Percentiles rank a stretch among this genome's conserved stretches.
These are phyloP conservation scores for Cryptococcus wingfieldii DNA, from an alignment of 1,284 basidiomycete species.

Conservation along the genomic window DNA sequence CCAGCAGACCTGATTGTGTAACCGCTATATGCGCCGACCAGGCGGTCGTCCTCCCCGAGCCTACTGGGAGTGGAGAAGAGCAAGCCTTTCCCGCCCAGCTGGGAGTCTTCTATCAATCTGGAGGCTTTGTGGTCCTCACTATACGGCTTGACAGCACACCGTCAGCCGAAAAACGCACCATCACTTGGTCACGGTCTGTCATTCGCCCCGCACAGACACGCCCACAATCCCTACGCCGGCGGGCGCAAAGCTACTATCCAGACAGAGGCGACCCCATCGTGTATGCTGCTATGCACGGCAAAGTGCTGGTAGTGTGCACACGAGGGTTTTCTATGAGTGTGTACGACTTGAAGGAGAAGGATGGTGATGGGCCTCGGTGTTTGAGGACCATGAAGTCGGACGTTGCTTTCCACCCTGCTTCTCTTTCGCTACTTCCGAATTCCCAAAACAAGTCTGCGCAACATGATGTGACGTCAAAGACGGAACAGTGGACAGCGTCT, in stretches of 20 bases:
- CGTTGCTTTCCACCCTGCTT: constrained; percentile 46
- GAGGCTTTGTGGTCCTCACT: constrained; percentile 42
- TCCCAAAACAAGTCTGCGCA: not conserved
- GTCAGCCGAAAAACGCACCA: not conserved
- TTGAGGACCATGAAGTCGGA: constrained; percentile 42
- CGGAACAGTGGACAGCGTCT: constrained; percentile 15
- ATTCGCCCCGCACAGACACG: constrained; percentile 23
- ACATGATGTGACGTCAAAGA: not conserved
- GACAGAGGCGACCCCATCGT: constrained; percentile 36
- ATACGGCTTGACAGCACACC: constrained; percentile 10
- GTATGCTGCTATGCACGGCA: constrained; percentile 34
- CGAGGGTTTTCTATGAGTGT: constrained; percentile 38
- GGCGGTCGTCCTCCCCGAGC: constrained; percentile 19
- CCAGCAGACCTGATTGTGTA: constrained; percentile 41
- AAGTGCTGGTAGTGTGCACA: constrained; percentile 40
- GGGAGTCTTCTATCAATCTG: constrained; percentile 45
- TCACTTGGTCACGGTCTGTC: constrained; percentile 33
- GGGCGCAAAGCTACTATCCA: constrained; percentile 14
- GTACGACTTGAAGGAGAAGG: constrained; percentile 20
- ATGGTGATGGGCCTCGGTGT: constrained; percentile 7
- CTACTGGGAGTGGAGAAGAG: not conserved
- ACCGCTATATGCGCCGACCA: constrained; percentile 44
- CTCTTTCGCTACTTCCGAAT: constrained; percentile 36
- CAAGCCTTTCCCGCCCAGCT: constrained; percentile 30
- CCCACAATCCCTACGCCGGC: constrained; percentile 18